Percentiles rank a stretch among this genome's conserved stretches.
Conservation (phyloP, 495 filamentous ascomycete species). For the Eremomyces bilateralis region DNA sequence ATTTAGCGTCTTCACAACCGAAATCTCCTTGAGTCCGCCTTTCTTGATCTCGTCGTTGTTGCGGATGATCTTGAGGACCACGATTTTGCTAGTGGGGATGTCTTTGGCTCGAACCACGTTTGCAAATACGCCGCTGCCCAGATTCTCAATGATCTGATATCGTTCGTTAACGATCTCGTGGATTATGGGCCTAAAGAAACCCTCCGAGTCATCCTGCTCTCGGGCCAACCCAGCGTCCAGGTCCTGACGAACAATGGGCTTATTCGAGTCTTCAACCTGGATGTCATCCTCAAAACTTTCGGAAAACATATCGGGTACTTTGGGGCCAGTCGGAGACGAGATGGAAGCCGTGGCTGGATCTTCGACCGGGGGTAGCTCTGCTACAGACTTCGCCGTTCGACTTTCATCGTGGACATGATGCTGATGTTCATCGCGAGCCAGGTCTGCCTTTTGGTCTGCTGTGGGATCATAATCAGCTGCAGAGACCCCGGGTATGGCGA, state of each 20-base stretch:
- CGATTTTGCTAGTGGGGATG: constrained; percentile 35
- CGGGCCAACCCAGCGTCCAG: too few relatives aligned
- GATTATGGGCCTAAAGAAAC: constrained; percentile 80
- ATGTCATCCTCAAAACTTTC: constrained; percentile 78
- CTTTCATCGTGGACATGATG: too few relatives aligned
- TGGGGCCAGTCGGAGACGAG: too few relatives aligned
- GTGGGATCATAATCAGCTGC: constrained; percentile 94
- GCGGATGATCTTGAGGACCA: constrained; percentile 16
- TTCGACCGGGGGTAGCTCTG: too few relatives aligned
- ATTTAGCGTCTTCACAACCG: constrained; percentile 65
- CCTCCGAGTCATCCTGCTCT: constrained; percentile 85
- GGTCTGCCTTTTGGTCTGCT: constrained; percentile 77
- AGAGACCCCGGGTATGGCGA: too few relatives aligned
- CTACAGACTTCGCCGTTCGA: too few relatives aligned
- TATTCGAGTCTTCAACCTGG: constrained; percentile 42
- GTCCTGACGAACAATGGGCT: too few relatives aligned
- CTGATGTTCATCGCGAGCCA: constrained; percentile 43
- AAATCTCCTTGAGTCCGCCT: constrained; percentile 85
- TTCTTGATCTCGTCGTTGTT: constrained; percentile 26
- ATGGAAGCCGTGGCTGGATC: too few relatives aligned
- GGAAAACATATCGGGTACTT: constrained; percentile 88
- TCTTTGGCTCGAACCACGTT: constrained; percentile 85
- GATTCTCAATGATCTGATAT: constrained; percentile 65
- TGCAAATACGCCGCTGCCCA: constrained; percentile 94
- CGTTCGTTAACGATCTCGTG: constrained; percentile 74